Evolutionary conservation across 768 basidiomycete genomes (phyloP).

Genomic region (Podaxis pistillaris): DNA sequence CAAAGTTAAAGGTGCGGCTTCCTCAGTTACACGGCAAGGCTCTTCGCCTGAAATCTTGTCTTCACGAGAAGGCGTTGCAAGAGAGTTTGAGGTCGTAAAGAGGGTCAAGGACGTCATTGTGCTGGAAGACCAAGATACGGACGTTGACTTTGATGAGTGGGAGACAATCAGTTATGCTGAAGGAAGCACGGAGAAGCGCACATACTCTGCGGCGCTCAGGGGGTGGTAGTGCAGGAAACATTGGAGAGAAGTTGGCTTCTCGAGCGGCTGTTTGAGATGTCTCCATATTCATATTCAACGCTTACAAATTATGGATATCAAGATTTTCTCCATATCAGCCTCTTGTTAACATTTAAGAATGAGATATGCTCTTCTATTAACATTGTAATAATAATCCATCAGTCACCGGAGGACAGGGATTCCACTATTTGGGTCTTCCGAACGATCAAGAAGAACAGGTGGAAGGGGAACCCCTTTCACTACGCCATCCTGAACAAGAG

Average conservation of each 20-base stretch:
- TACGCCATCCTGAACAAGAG: background rate
- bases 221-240: background rate
- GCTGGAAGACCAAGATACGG: background rate
- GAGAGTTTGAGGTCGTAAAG: constrained; percentile 10
- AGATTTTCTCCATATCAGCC: no score
- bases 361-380: no score
- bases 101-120: constrained; percentile 9
- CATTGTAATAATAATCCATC: no score
- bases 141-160: constrained; percentile 1
- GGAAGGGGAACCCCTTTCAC: background rate
- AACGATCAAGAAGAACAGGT: background rate
- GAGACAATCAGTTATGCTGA: constrained; percentile 7
- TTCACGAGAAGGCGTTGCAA: constrained; percentile 4
- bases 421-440: background rate
- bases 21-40: background rate
- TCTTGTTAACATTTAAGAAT: no score
- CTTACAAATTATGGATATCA: no score
- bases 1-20: constrained; percentile 7
- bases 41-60: background rate
- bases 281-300: no score
- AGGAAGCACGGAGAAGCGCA: background rate
- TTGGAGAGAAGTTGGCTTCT: background rate
- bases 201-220: constrained; percentile 10
- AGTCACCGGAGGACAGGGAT: background rate
- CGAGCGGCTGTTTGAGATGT: no score